Base-by-base conservation (phyloP, 176 grass and related monocot species). In the Musa acuminata region DNA sequence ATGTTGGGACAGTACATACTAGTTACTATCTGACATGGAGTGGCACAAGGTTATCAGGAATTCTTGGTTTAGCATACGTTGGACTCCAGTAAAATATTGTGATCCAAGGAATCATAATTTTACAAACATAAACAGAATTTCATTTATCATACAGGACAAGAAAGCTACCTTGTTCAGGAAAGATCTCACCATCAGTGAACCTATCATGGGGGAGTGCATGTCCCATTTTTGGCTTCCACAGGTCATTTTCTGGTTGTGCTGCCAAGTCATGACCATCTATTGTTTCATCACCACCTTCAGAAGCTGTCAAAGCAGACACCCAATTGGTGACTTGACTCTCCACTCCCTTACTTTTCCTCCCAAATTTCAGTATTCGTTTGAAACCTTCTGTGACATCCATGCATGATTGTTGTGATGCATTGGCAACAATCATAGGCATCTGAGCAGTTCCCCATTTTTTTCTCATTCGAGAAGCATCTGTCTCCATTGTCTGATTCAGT, bases 401-500 rank as follows among this genome's bases (percentile, higher is more conserved):
- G 4, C 88, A 82, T 51, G 86, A 71, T 59, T 91, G 88, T 57
- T 96, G 89, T 78, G 87, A 80, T 81, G 77, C 74, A 83, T 89
- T 93, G 50, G 84, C 71, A 81, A 78, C 79, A 74, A 82, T 55
- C 11, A 85, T 80, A 69, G 91, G 95, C 83, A 90, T 83, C 79
- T 99, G 95, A 62, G 88, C 91, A 9, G 82, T 91, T 57, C 91
- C 88, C 95, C 95, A 99, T 69, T 94, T 99, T 81, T 94, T 99
- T 59, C 95, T 87, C 82, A 89, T 93, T 57, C 87, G 90, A 65
- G 82, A 83, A 83, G 86, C 82, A 85, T 93, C 90, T 78, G 84
- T 79, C 70, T 89, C 84, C 62, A 83, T 85, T 74, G 85, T 85
- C 78, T 93, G 87, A 82, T 93, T 85, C 3, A 89, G 67, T 67